A percentile compares a stretch with the other conserved stretches of the same genome.
Conservation (phyloP, 768 basidiomycete genomes). For the Rhodotorula diobovata region DNA sequence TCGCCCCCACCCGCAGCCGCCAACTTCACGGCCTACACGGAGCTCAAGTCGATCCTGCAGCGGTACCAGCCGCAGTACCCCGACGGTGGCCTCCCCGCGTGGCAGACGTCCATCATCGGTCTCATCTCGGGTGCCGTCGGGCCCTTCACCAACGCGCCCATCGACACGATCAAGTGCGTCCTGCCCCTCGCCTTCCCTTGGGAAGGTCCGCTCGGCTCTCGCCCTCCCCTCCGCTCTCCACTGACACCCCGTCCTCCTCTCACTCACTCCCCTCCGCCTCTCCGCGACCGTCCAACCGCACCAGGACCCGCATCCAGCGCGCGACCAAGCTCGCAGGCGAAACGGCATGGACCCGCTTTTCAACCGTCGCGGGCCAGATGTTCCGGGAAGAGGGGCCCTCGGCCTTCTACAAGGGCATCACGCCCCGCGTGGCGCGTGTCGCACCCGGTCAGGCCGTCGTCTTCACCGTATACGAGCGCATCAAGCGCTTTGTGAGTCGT, state of each 20-base stretch:
- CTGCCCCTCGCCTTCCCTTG: neutral
- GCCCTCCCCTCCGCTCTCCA: neutral
- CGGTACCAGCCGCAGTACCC: conserved; percentile 67
- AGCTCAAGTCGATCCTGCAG: conserved; percentile 80
- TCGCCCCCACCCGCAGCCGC: conserved; percentile 57
- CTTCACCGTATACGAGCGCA: conserved; percentile 89
- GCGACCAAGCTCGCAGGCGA: conserved; percentile 67
- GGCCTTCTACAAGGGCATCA: conserved; percentile 98
- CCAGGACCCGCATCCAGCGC: conserved; percentile 67
- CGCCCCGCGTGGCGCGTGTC: conserved; percentile 88
- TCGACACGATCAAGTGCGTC: conserved; percentile 44
- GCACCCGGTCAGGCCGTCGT: conserved; percentile 92
- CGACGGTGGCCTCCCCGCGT: conserved; percentile 70
- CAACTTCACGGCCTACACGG: conserved; percentile 97
- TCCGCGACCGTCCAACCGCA: too few species aligned
- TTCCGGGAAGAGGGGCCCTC: conserved; percentile 79
- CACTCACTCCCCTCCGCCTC: conserved; percentile 56
- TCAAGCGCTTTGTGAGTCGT: conserved; percentile 19
- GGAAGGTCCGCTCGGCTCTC: neutral
- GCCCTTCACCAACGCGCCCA: conserved; percentile 88
- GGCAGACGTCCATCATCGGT: conserved; percentile 92
- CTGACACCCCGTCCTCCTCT: conserved; percentile 43
- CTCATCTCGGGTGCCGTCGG: conserved; percentile 96
- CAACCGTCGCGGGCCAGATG: conserved; percentile 81
- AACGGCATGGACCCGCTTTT: conserved; percentile 72